Base-by-base conservation (phyloP, 306 rosid genomes). In the Begonia masoniana region DNA sequence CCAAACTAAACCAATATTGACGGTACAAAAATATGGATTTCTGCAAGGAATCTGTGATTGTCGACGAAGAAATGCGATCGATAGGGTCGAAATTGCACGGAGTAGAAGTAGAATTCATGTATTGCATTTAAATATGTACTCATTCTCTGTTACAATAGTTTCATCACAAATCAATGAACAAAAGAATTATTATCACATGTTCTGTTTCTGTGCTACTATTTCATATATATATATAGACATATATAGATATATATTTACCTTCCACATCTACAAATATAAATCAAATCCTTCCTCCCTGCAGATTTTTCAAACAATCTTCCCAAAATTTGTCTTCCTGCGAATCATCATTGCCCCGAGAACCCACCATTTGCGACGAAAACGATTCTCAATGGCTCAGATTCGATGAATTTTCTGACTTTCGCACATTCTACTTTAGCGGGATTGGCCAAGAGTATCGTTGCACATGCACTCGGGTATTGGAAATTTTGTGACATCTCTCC, bases 381-480 rank as follows among this genome's bases (percentile, higher is more conserved):
- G 35, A 48, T 65, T 63, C 41, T 45, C 4, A 42, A 54, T 53
- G 75, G 68, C 76, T 64, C 72, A 58, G 58, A 65, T 61, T 68
- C 55, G 50, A 15, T 36, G 36, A 54, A 5, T 31, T 5, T 31
- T 31, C 39, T 31, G 39, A 31, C 5, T 31, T 31, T 5, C 9
- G 39, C 9, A 3, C 39, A 31, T 31, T 31, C 13, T 2, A 17
- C 21, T 10, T 60, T 39, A 60, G 15, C 14, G 13, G 41, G 64
- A 17, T 62, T 0, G 66, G 41, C 64, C 9, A 43, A 11, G 75
- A 4, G 81, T 65, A 63, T 53, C 78, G 50, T 76, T 74, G 68
- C 99, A 91, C 96, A 91, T 86, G 62, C 99, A 91, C 64, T 79
- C 95, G 0, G 86, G 96, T 45, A 77, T 26, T 8, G 99, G 99